phyloP scores from a whole-genome alignment of 495 filamentous ascomycete genomes.

The Daldinia concentrica region DNA sequence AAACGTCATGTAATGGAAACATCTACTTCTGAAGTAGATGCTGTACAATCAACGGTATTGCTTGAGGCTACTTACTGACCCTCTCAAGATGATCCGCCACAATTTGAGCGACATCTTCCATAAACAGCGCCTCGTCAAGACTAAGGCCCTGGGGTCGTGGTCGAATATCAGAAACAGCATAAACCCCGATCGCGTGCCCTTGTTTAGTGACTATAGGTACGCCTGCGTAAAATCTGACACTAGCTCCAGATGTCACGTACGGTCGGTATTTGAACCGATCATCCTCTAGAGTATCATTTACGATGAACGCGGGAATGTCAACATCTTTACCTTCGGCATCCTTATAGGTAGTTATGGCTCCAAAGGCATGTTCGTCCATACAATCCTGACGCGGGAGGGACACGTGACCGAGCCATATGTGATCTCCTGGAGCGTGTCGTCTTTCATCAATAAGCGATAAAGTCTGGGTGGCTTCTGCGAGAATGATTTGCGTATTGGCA shows the following conservation, averaged over 20 bases:
- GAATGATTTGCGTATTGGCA: constrained; percentile 64
- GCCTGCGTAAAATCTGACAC: constrained; percentile 67
- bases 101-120: constrained; percentile 61
- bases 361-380: constrained; percentile 39
- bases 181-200: constrained; percentile 75
- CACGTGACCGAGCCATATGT: constrained; percentile 44
- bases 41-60: constrained; percentile 19
- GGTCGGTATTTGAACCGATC: constrained; percentile 38
- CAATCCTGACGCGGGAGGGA: constrained; percentile 39
- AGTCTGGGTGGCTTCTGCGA: constrained; percentile 69
- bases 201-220: constrained; percentile 72
- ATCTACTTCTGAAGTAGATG: constrained; percentile 47
- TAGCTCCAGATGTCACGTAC: constrained; percentile 36
- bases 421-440: constrained; percentile 39
- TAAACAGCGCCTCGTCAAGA: constrained; percentile 51
- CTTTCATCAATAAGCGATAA: constrained; percentile 53
- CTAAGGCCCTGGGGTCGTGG: constrained; percentile 56
- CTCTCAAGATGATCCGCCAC: constrained; percentile 71
- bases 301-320: constrained; percentile 26
- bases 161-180: constrained; percentile 71
- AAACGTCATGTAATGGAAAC: constrained; percentile 46
- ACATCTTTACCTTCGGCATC: constrained; percentile 26
- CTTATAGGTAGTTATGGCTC: constrained; percentile 23
- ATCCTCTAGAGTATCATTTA: constrained; percentile 39
- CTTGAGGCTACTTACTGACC: constrained; percentile 32